Conservation (phyloP, 2,329 filamentous ascomycete genomes). For the Beauveria bassiana region DNA sequence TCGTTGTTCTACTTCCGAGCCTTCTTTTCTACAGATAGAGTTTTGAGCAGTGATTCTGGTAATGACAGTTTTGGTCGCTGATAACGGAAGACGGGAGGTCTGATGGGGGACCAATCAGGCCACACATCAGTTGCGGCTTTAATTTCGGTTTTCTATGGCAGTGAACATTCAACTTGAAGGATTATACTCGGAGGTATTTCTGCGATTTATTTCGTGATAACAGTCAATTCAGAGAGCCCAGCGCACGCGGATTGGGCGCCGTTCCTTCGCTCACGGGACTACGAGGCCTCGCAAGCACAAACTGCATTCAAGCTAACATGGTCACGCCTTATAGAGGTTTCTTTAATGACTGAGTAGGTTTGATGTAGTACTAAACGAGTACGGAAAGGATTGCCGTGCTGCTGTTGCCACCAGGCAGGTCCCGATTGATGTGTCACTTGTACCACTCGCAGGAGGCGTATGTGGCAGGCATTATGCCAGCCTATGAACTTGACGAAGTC, state of each 20-base stretch:
- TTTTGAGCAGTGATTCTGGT: neutral
- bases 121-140: neutral
- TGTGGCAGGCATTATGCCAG: no score
- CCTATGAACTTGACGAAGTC: no score
- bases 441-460: no score
- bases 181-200: neutral
- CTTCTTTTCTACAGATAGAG: neutral
- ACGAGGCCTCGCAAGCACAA: neutral
- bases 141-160: neutral
- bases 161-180: rapidly evolving
- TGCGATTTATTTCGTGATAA: no score
- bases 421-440: no score
- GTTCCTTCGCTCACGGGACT: neutral
- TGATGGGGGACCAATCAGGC: neutral
- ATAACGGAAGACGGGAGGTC: neutral
- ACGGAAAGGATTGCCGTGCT: no score
- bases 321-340: neutral
- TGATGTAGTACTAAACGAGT: no score
- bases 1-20: neutral
- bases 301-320: neutral
- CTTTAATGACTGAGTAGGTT: no score
- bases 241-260: neutral
- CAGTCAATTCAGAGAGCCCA: neutral
- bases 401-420: no score
- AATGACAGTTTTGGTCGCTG: neutral